Base-by-base conservation (phyloP, 2,329 filamentous ascomycete species). In the Penicillium janthinellum region DNA sequence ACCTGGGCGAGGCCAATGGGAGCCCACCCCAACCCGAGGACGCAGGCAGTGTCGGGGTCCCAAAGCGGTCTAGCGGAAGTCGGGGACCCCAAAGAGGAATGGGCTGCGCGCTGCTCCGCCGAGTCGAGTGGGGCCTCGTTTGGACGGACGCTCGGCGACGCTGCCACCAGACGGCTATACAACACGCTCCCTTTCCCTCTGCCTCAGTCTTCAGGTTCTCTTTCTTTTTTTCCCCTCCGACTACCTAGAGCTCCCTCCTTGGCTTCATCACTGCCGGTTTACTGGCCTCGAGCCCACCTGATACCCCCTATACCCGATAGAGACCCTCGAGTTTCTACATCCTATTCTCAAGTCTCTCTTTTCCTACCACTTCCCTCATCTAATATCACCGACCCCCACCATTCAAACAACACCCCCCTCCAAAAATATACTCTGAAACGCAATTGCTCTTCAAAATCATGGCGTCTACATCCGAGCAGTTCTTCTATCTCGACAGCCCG, bases 41-140 rank as follows among this genome's bases (percentile, higher is more conserved):
- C 53, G 54, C 14, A 49, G 60, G 39, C 48, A 45, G 57, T 54
- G 64, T 67, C 70, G 67, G 63, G 66, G 63, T 64, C 71, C 66
- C 56, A 68, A 69, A 60, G 8, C 0, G 61, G 69, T 47, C 65
- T 71, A 70, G 70, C 63, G 66, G 5, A 49, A 56, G 67, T 70
- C 68, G 70, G 71, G 71, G 68, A 66, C 64, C 67, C 62, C 63
- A 55, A 70, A 67, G 17, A 58, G 71, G 67, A 60, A 65, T 64
- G 54, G 65, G 31, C 42, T 47, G 52, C 41, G 42, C 52, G 41
- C 41, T 35, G 52, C 31, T 55, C 42, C 52, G 39, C 39, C 17
- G 37, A 37, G 39, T 55, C 31, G 17, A 54, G 38, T 54, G 51
- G 38, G 25, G 31, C 39, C n/a, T 35, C 48, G 15, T 20, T 45